Conservation (phyloP, 148 eudicot species). For the Arbutus unedo region DNA sequence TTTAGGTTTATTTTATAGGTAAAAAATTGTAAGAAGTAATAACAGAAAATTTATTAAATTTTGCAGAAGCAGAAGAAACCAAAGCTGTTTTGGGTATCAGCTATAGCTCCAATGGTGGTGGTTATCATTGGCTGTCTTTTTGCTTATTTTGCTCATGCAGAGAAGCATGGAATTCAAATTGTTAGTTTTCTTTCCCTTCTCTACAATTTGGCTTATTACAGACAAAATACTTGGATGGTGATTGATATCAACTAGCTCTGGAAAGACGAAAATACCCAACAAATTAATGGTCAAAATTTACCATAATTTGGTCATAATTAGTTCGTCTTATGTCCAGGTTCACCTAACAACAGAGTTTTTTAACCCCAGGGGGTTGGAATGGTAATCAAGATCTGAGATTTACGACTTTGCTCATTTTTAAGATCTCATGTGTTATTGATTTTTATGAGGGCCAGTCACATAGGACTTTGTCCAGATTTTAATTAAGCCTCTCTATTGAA, state of each 20-base stretch:
- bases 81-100: slow-evolving; percentile 71
- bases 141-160: slow-evolving; percentile 67
- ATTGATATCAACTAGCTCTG: neutral
- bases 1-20: neutral
- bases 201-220: neutral
- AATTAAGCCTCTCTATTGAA: no score
- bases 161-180: slow-evolving; percentile 64
- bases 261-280: neutral
- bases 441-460: no score
- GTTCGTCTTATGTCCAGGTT: neutral
- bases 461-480: no score
- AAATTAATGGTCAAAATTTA: neutral
- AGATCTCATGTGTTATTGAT: no score
- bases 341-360: neutral
- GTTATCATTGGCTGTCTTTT: slow-evolving; percentile 63
- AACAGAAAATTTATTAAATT: neutral
- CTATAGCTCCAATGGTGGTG: slow-evolving; percentile 66
- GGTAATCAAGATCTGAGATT: no score
- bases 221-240: neutral
- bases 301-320: neutral
- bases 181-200: slow-evolving; percentile 40
- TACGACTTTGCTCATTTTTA: no score
- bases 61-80: slow-evolving; percentile 73
- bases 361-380: no score
- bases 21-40: neutral